phyloP scores from a whole-genome alignment of 2,329 filamentous ascomycete genomes.

The Colletotrichum orchidophilum region DNA sequence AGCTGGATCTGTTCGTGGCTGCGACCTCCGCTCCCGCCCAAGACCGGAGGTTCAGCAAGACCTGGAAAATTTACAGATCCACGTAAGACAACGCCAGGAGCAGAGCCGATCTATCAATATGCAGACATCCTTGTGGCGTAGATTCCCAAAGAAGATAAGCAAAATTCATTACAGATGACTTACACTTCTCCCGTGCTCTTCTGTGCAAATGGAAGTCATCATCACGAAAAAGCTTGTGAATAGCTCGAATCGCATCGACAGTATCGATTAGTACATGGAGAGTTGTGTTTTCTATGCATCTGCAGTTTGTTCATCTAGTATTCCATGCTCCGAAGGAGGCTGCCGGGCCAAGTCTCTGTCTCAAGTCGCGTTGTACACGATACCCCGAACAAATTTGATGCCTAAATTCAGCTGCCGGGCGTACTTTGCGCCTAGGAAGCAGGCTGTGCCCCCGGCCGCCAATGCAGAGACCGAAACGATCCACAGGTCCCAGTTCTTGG shows the following conservation, averaged over 20 bases:
- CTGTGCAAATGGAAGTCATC: neutral
- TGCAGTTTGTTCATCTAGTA: no score
- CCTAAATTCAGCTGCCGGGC: neutral
- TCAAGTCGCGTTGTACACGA: neutral
- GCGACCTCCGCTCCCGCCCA: neutral
- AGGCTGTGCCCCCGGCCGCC: neutral
- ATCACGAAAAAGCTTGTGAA: neutral
- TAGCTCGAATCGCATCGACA: neutral
- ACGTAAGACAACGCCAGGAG: neutral
- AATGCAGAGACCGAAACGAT: neutral
- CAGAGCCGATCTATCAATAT: neutral
- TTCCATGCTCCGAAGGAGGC: neutral
- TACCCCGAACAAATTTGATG: neutral
- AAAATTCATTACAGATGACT: neutral
- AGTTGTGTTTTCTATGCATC: neutral
- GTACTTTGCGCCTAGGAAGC: neutral
- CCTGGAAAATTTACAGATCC: neutral
- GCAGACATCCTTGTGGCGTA: neutral
- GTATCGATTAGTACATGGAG: neutral
- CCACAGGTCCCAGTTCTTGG: slow-evolving; percentile 22
- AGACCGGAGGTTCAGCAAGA: neutral
- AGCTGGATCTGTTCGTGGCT: neutral
- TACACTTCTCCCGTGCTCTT: neutral
- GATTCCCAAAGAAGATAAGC: neutral
- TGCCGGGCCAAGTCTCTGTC: neutral